Evolutionary conservation across 2,329 filamentous ascomycete species (phyloP).

Genomic region (Talaromyces sp.): DNA sequence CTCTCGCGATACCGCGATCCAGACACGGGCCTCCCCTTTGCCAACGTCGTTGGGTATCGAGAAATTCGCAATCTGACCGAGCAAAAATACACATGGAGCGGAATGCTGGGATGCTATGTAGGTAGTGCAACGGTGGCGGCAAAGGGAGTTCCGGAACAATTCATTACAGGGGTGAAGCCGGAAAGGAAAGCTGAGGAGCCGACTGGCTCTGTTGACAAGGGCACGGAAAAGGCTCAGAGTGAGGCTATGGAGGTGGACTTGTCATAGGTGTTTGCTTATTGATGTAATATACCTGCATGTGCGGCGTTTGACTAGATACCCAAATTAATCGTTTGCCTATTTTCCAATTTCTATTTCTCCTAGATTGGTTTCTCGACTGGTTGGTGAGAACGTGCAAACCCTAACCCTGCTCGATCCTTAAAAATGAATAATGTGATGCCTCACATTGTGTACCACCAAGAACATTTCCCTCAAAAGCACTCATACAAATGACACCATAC

Average conservation of each 20-base stretch:
- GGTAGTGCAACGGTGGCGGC: conserved; percentile 60
- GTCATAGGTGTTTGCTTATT: neutral
- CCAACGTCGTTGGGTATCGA: conserved; percentile 70
- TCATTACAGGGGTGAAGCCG: conserved; percentile 43
- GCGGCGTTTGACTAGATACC: conserved; percentile 11
- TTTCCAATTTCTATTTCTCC: neutral
- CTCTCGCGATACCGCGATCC: conserved; percentile 82
- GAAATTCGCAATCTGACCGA: conserved; percentile 71
- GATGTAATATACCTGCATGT: neutral
- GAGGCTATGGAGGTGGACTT: neutral
- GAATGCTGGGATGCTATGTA: conserved; percentile 76
- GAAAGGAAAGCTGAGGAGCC: neutral
- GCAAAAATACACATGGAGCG: conserved; percentile 79
- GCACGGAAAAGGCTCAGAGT: neutral
- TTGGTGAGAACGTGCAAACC: neutral
- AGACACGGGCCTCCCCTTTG: conserved; percentile 75
- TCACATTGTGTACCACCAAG: conserved; percentile 5
- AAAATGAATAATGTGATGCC: neutral
- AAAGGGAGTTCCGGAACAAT: conserved; percentile 76
- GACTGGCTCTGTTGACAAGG: neutral
- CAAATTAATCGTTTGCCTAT: neutral
- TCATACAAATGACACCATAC: neutral
- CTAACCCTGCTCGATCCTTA: neutral
- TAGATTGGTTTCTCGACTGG: neutral
- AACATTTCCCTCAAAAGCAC: neutral